These are phyloP conservation scores for Fusarium veterinarium DNA, from an alignment of 2,329 filamentous ascomycete species.

Conservation along the genomic window DNA sequence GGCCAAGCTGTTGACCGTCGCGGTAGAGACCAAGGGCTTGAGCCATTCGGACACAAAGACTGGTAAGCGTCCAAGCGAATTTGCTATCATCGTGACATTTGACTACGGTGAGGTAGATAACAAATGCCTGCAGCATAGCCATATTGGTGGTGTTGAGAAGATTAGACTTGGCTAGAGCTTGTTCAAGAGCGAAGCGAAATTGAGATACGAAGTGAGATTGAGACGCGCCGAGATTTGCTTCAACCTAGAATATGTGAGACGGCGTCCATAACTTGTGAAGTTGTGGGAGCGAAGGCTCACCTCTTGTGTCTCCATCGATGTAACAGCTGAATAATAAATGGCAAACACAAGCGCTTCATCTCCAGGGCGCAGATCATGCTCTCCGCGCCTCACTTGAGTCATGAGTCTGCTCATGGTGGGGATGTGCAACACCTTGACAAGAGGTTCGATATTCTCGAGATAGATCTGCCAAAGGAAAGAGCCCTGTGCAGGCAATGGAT, in stretches of 20 bases:
- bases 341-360: constrained; percentile 36
- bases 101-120: constrained; percentile 33
- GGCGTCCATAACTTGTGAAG: background rate
- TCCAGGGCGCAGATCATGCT: constrained; percentile 26
- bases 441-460: constrained; percentile 34
- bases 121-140: constrained; percentile 34
- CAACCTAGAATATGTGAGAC: constrained; percentile 14
- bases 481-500: constrained; percentile 24
- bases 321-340: constrained; percentile 33
- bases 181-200: constrained; percentile 38
- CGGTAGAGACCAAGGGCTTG: constrained; percentile 37
- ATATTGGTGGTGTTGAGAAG: constrained; percentile 34
- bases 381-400: constrained; percentile 24
- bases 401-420: constrained; percentile 36
- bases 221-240: constrained; percentile 28
- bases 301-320: constrained; percentile 27
- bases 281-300: background rate
- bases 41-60: constrained; percentile 32
- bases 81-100: constrained; percentile 36
- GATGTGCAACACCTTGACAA: constrained; percentile 35
- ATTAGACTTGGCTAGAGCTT: constrained; percentile 36
- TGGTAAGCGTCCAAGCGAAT: constrained; percentile 36
- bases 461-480: constrained; percentile 38
- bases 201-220: constrained; percentile 32
- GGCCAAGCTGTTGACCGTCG: constrained; percentile 28